Percentiles rank a stretch among this genome's conserved stretches.
Evolutionary conservation across 208 protist genomes (phyloP).

Genomic region (Acanthamoeba castellanii): DNA sequence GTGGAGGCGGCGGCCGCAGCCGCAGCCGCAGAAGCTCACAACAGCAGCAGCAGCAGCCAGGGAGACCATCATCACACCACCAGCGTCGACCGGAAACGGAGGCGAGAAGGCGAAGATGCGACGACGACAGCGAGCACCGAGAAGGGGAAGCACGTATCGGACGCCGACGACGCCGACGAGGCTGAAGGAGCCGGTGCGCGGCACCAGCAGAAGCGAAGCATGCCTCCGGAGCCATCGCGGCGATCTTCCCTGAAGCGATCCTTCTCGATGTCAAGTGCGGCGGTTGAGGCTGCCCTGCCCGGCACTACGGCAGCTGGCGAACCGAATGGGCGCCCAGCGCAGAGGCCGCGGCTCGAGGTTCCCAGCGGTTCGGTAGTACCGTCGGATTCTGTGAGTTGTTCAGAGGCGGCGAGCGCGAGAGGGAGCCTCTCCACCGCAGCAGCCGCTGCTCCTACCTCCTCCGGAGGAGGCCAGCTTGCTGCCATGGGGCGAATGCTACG

Average conservation of each 20-base stretch:
- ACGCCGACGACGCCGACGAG: background rate
- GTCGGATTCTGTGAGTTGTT: background rate
- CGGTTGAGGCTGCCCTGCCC: background rate
- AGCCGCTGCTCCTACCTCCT: background rate
- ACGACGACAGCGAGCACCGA: background rate
- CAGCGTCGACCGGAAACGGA: background rate
- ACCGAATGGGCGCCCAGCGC: background rate
- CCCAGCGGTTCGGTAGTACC: background rate
- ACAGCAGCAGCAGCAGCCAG: background rate
- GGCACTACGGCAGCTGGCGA: background rate
- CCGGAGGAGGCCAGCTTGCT: background rate
- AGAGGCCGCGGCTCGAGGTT: background rate
- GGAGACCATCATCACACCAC: background rate
- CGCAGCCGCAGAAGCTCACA: background rate
- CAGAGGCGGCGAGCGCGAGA: background rate
- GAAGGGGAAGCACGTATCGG: background rate
- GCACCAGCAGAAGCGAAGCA: background rate
- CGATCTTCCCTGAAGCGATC: slow-evolving; percentile 1
- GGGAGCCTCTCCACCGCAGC: background rate
- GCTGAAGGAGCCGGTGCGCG: background rate
- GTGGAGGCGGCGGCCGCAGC: background rate
- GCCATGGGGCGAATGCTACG: slow-evolving; percentile 51
- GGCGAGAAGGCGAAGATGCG: background rate
- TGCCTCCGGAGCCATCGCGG: background rate
- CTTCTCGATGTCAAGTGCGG: background rate